Evolutionary conservation across 768 basidiomycete species (phyloP), one percentile per base, ranked within the genome.

Genomic region (Podaxis sp.): DNA sequence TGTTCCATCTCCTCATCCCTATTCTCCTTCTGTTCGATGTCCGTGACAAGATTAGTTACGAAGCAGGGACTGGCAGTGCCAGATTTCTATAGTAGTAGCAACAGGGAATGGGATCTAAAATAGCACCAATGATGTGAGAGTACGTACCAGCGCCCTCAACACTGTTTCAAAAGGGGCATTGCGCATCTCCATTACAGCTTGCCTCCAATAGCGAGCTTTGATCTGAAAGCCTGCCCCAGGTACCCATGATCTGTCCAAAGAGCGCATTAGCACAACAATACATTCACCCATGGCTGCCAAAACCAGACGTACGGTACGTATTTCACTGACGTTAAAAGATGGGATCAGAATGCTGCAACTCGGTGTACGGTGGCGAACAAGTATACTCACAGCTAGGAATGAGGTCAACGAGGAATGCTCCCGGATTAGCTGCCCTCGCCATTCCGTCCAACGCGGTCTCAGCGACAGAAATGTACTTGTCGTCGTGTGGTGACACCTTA

Each of bases 331-430:
- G 26, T 22, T 52, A 42, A 30, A 28, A 46, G n/a, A 40, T 36
- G 15, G 30, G 12, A 19, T 59, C 48, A 44, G 28, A 40, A 54
- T n/a, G 52, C n/a, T 38, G 40, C 22, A 28, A 24, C 5, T 39
- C n/a, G 33, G 8, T 24, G 22, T 26, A 15, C 36, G n/a, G 3
- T 22, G 49, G 12, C 9, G 15, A 24, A 7, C 4, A 19, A 24
- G 19, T 51, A 24, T 6, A 68, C 74, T 46, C 61, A 76, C 76
- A 64, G 59, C 75, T 71, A n/a, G 83, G 83, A 48, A 84, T 70
- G 33, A 82, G 65, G 59, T 82, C 79, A 11, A 86, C 85, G 7
- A 84, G 69, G 67, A 84, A 86, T 2, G 81, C 81, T 4, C 84
- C 84, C 1, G 82, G 83, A 63, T 76, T 77, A 8, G 79, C 77